Percentiles rank a stretch among this genome's conserved stretches.
phyloP scores from a whole-genome alignment of 1,284 basidiomycete species.

The Wolfiporia cocos region DNA sequence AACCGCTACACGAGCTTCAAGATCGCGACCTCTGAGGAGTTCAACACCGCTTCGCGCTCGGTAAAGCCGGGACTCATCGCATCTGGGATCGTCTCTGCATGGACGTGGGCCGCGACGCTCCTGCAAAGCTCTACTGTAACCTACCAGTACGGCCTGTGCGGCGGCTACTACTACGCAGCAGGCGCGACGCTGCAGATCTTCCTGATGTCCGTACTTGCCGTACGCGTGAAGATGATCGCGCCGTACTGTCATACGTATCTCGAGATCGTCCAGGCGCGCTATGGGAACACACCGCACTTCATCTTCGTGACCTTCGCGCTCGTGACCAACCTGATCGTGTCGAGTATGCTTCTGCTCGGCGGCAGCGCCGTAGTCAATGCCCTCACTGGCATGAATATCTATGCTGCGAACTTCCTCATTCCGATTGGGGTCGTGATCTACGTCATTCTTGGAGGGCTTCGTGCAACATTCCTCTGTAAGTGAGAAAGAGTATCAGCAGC shows the following conservation, averaged over 20 bases:
- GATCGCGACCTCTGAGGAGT: slow-evolving; percentile 34
- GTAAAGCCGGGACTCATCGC: slow-evolving; percentile 51
- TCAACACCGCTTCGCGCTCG: slow-evolving; percentile 36
- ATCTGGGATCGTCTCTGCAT: slow-evolving; percentile 41
- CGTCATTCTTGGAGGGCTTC: slow-evolving; percentile 14
- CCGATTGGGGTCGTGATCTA: slow-evolving; percentile 16
- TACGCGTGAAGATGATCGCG: slow-evolving; percentile 18
- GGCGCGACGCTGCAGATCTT: slow-evolving; percentile 32
- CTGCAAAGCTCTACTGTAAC: slow-evolving; percentile 32
- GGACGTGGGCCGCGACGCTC: slow-evolving; percentile 29
- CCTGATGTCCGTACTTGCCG: slow-evolving; percentile 36
- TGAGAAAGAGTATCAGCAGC: slow-evolving; percentile 21
- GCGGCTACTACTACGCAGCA: slow-evolving; percentile 15
- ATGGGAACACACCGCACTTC: slow-evolving; percentile 2
- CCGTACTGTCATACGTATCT: slow-evolving; percentile 17
- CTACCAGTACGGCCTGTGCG: slow-evolving; percentile 29
- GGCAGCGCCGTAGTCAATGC: slow-evolving; percentile 36
- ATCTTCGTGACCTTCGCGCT: slow-evolving; percentile 22
- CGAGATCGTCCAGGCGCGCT: slow-evolving; percentile 14
- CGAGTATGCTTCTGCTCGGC: slow-evolving; percentile 9
- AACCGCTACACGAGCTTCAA: slow-evolving; percentile 13
- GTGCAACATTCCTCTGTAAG: slow-evolving; percentile 8
- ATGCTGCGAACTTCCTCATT: slow-evolving; percentile 24
- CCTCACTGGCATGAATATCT: slow-evolving; percentile 39
- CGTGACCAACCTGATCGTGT: slow-evolving; percentile 15